Evolutionary conservation across 176 grass and related monocot genomes (phyloP), one percentile per base, ranked within the genome.

Genomic region (Lolium perenne): DNA sequence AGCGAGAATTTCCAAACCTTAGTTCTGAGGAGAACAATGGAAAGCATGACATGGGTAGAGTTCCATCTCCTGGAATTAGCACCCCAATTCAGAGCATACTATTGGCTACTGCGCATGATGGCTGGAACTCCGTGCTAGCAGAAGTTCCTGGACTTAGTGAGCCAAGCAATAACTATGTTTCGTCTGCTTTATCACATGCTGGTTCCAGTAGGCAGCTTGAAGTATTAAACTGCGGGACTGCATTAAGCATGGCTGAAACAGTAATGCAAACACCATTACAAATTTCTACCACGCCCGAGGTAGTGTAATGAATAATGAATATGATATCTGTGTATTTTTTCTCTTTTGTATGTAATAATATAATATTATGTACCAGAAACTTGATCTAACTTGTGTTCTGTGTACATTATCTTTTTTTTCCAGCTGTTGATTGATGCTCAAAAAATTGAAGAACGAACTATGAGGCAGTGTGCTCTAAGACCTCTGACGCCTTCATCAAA

Each of bases 201-300:
- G 82, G 74, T 83, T 71, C 80, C 21, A 87, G 74, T 62, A 80
- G 85, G 53, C 79, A 81, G 17, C 71, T 79, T 60, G 80, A 76
- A 88, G 64, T 58, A 40, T 73, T 50, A 20, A 88, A 74, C 58
- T 79, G 71, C 0, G 84, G 75, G 11, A 71, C 67, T 80, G 43
- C 77, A 8, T 89, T 88, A 89, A 94, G 88, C 78, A 94, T 93
- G 94, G 91, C 94, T 54, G 89, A 93, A 87, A 90, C 94, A 80
- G 84, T 95, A 48, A 90, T 88, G 85, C 91, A 95, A 55, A 79
- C 78, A 0, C 94, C 94, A 14, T 71, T 88, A 74, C 88, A 83
- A 82, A 86, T 80, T 87, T 84, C 83, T 40, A 95, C 86, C 8
- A 17, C 91, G 58, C 93, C 88, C 8, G 91, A 93, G 94, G 94